Percentiles rank a stretch among this genome's conserved stretches.
Conservation (phyloP, 2,329 filamentous ascomycete genomes). For the Botrytis elliptica region DNA sequence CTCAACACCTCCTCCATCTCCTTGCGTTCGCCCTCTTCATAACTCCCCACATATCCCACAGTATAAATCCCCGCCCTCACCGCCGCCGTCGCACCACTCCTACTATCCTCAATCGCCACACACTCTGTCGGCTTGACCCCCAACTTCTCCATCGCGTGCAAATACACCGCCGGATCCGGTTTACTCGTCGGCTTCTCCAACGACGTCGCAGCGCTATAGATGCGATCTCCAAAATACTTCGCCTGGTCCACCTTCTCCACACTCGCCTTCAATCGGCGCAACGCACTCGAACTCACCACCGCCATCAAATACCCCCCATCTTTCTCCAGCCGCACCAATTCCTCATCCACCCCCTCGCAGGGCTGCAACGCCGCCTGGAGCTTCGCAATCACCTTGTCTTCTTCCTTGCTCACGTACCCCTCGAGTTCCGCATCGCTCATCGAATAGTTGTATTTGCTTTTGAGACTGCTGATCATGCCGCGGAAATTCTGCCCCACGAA, state of each 20-base stretch:
- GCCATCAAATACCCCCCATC: slow-evolving; percentile 68
- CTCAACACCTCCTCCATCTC: slow-evolving; percentile 56
- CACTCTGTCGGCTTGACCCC: slow-evolving; percentile 69
- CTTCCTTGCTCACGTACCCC: slow-evolving; percentile 71
- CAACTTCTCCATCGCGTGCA: slow-evolving; percentile 71
- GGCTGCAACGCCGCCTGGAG: slow-evolving; percentile 66
- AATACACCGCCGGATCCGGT: slow-evolving; percentile 86
- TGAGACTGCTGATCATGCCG: slow-evolving; percentile 78
- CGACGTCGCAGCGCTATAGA: slow-evolving; percentile 81
- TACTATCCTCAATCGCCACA: slow-evolving; percentile 85
- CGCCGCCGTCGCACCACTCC: slow-evolving; percentile 76
- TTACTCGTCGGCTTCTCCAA: slow-evolving; percentile 80
- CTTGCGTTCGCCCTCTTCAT: slow-evolving; percentile 55
- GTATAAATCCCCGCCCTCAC: slow-evolving; percentile 76
- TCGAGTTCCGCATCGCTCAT: slow-evolving; percentile 69
- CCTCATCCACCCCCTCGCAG: slow-evolving; percentile 65
- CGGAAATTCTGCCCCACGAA: slow-evolving; percentile 96
- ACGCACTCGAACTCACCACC: slow-evolving; percentile 78
- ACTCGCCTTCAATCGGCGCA: slow-evolving; percentile 73
- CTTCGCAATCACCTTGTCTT: slow-evolving; percentile 80
- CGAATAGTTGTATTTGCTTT: slow-evolving; percentile 72
- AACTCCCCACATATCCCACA: slow-evolving; percentile 83
- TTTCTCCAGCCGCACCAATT: slow-evolving; percentile 63
- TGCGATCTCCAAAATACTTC: slow-evolving; percentile 75
- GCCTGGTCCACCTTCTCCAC: slow-evolving; percentile 77